phyloP scores from a whole-genome alignment of 2,329 filamentous ascomycete species.

The Mycocentrospora acerina region DNA sequence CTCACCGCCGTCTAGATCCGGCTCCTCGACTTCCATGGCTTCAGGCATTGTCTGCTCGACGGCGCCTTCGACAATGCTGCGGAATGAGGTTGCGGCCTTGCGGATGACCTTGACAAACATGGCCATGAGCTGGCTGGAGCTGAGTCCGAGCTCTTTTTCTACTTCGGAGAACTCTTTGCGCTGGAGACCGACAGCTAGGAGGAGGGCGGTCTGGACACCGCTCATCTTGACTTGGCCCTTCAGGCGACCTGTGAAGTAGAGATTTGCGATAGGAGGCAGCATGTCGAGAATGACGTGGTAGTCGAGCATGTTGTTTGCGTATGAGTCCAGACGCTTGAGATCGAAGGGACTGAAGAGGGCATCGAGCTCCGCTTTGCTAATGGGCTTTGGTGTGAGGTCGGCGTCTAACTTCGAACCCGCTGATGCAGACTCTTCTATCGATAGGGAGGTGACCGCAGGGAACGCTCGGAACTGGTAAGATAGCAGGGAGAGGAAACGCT shows the following conservation, averaged over 20 bases:
- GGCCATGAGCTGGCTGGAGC: slow-evolving; percentile 77
- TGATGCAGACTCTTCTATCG: slow-evolving; percentile 83
- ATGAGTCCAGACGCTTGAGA: slow-evolving; percentile 90
- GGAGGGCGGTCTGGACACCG: slow-evolving; percentile 81
- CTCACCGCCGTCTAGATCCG: slow-evolving; percentile 59
- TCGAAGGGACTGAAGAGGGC: slow-evolving; percentile 83
- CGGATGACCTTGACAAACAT: slow-evolving; percentile 97
- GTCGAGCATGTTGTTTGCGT: slow-evolving; percentile 95
- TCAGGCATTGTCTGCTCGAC: slow-evolving; percentile 53
- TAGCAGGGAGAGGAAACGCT: slow-evolving; percentile 84
- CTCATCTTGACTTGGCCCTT: slow-evolving; percentile 68
- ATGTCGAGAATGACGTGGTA: slow-evolving; percentile 97
- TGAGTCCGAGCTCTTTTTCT: slow-evolving; percentile 74
- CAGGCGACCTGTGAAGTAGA: slow-evolving; percentile 83
- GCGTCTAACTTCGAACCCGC: slow-evolving; percentile 67
- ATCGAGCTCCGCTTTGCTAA: slow-evolving; percentile 78
- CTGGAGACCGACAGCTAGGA: slow-evolving; percentile 86
- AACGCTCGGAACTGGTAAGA: slow-evolving; percentile 92
- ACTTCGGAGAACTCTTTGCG: slow-evolving; percentile 81
- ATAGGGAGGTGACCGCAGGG: slow-evolving; percentile 73
- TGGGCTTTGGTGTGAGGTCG: slow-evolving; percentile 51
- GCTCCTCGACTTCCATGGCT: slow-evolving; percentile 40
- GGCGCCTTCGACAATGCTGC: slow-evolving; percentile 70
- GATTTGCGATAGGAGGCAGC: slow-evolving; percentile 74
- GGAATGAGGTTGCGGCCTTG: slow-evolving; percentile 81